These are phyloP conservation scores for Boeremia exigua DNA, from an alignment of 2,329 filamentous ascomycete species.

Conservation along the genomic window DNA sequence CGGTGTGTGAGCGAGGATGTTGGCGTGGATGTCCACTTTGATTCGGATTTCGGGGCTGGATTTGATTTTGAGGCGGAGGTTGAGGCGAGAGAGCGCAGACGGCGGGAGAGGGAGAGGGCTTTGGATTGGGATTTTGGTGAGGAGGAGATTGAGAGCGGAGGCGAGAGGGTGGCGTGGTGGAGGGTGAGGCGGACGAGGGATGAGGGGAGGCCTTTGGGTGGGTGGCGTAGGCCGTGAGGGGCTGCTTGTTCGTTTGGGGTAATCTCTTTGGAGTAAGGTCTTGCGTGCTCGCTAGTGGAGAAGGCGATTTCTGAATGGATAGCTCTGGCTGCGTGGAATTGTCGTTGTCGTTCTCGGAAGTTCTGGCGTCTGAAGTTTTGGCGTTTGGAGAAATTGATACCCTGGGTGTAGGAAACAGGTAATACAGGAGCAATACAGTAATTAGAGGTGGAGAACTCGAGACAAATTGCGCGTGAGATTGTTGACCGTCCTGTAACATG, in stretches of 20 bases:
- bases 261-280: not conserved
- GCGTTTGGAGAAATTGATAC: not conserved
- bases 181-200: constrained; percentile 38
- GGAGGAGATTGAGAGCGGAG: constrained; percentile 10
- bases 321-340: not conserved
- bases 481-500: no score
- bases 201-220: constrained; percentile 40
- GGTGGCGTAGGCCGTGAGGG: constrained; percentile 23
- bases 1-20: constrained; percentile 36
- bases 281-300: not conserved
- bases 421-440: not conserved
- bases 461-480: not conserved
- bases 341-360: not conserved
- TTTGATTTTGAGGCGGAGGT: constrained; percentile 13
- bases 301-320: not conserved
- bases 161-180: constrained; percentile 31
- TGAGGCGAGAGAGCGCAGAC: constrained; percentile 34
- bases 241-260: not conserved
- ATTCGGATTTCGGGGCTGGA: no score
- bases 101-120: constrained; percentile 13
- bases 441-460: not conserved
- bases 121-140: constrained; percentile 21
- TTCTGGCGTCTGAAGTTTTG: not conserved
- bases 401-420: not conserved
- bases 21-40: constrained; percentile 2